Base-by-base conservation (phyloP, 306 rosid species). In the Dalbergia cultrata region DNA sequence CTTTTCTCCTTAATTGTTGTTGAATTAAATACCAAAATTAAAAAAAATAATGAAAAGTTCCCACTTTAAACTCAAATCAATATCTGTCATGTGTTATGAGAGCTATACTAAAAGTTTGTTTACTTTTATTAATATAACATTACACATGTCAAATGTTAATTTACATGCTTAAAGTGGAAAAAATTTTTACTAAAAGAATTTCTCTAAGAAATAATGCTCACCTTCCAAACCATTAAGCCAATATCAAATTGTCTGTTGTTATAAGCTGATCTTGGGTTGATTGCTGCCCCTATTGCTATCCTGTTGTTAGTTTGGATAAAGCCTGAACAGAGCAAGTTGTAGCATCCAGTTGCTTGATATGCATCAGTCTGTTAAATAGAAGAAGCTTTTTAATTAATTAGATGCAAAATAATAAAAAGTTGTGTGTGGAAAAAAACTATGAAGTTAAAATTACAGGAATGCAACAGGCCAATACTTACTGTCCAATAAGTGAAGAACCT, bases 401-500 rank as follows among this genome's bases (percentile, higher is more conserved):
- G 31, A 26, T 26, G 31, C 31, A 26, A 1, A 26, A 26, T 26
- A 26, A 26, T 26, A 26, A 26, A 26, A 26, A 26, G 31, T n/a
- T n/a, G 31, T 2, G 1, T 26, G 31, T 26, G 31, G 31, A 2
- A 26, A 26, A 26, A 26, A 26, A 26, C 31, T 26, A 26, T 26
- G 31, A 26, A 26, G 31, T 26, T 26, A 11, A 49, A 49, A 49
- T 4, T 8, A 62, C 31, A 5, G 10, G 19, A 58, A 39, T 22
- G 60, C 31, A 26, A 26, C 2, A 26, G 2, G 31, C 22, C 18
- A 57, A 52, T 62, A 92, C 99, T 89, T 77, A 96, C 99, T 5
- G 99, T 96, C 99, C 99, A 96, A 72, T 96, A 96, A 74, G 98
- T 93, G 89, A 96, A 96, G 88, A 96, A 93, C 76, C 99, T 87